A percentile compares a stretch with the other conserved stretches of the same genome.
These are phyloP conservation scores for Isatis lusitanica DNA, from an alignment of 441 rosid genomes.

Conservation along the genomic window DNA sequence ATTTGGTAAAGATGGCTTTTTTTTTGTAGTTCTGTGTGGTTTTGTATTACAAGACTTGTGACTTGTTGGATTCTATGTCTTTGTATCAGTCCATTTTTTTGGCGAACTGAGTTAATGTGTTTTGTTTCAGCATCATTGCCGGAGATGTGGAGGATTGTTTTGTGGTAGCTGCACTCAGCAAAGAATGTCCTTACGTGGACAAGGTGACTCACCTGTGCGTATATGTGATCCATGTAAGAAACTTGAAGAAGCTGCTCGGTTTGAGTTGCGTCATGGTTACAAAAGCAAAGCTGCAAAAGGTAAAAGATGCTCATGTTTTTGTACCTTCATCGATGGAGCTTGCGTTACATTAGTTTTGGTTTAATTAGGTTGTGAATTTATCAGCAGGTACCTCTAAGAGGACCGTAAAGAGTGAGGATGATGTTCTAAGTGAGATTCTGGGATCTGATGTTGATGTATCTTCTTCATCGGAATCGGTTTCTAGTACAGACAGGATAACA, in stretches of 20 bases:
- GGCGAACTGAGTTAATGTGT: neutral
- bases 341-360: constrained; percentile 1
- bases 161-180: constrained; percentile 77
- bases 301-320: neutral
- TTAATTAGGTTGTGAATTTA: neutral
- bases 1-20: constrained; percentile 2
- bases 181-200: constrained; percentile 81
- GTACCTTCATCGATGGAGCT: neutral
- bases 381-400: constrained; percentile 57
- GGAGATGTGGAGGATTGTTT: constrained; percentile 89
- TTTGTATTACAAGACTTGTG: neutral
- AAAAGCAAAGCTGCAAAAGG: constrained; percentile 62
- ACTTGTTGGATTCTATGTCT: neutral
- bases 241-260: constrained; percentile 89
- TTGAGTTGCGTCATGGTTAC: constrained; percentile 76
- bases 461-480: constrained; percentile 43
- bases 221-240: constrained; percentile 92
- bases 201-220: constrained; percentile 89
- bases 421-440: constrained; percentile 59
- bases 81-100: neutral
- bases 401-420: constrained; percentile 57
- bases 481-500: constrained; percentile 35
- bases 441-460: constrained; percentile 56
- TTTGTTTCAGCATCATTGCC: constrained; percentile 82
- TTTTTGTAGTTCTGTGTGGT: neutral